phyloP scores from a whole-genome alignment of 176 grass and related monocot species.

The Metroxylon sagu region DNA sequence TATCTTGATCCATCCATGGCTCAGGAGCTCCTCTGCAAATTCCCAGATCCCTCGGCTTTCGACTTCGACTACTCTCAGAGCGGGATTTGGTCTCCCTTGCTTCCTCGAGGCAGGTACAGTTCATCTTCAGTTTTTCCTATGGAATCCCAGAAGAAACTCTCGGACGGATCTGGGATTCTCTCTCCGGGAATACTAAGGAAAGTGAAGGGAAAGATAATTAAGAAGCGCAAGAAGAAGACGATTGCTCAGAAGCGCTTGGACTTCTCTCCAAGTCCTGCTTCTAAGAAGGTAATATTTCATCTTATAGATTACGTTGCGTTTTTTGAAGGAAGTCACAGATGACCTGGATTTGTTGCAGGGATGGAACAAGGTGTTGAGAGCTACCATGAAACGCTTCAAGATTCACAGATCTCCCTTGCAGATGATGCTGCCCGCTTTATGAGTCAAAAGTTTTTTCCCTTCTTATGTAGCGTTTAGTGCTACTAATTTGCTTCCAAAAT shows the following conservation, averaged over 20 bases:
- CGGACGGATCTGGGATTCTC: slow-evolving; percentile 14
- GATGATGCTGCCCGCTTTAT: slow-evolving; percentile 36
- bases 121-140: neutral
- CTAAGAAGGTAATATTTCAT: slow-evolving; percentile 5
- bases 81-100: slow-evolving; percentile 85
- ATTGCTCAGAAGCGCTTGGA: neutral
- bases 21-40: slow-evolving; percentile 66
- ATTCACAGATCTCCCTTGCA: slow-evolving; percentile 42
- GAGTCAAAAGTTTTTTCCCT: neutral
- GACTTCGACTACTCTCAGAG: slow-evolving; percentile 97
- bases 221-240: slow-evolving; percentile 9
- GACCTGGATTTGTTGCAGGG: slow-evolving; percentile 16
- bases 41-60: slow-evolving; percentile 65
- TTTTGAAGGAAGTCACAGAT: no score
- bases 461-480: no score
- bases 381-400: slow-evolving; percentile 60
- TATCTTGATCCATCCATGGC: slow-evolving; percentile 75
- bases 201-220: slow-evolving; percentile 2
- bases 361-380: slow-evolving; percentile 45
- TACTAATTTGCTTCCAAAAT: no score
- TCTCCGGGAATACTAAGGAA: neutral
- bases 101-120: slow-evolving; percentile 29
- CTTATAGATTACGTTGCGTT: no score
- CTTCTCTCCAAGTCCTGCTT: slow-evolving; percentile 2
- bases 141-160: neutral